A percentile compares a stretch with the other conserved stretches of the same genome.
Evolutionary conservation across 306 rosid genomes (phyloP).

Genomic region (Delonix regia): DNA sequence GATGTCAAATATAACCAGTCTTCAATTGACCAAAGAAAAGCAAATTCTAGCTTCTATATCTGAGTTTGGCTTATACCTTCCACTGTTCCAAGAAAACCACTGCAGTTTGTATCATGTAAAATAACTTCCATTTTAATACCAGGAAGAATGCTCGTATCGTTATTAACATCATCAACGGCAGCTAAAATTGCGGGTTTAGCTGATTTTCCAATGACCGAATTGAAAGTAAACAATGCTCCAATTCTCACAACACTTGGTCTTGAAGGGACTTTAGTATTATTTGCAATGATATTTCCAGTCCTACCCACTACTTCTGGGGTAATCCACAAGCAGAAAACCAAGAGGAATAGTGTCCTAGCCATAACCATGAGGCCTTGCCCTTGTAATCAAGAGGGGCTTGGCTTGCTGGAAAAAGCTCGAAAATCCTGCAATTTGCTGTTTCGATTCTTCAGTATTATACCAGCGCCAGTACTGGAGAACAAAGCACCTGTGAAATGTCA

Average conservation of each 20-base stretch:
- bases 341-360: constrained; percentile 35
- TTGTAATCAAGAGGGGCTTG: constrained; percentile 41
- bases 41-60: constrained; percentile 13
- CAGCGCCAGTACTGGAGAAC: constrained; percentile 32
- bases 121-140: constrained; percentile 44
- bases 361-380: constrained; percentile 25
- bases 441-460: constrained; percentile 31
- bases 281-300: constrained; percentile 45
- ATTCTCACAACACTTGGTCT: constrained; percentile 58
- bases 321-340: constrained; percentile 57
- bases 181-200: constrained; percentile 62
- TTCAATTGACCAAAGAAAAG: not conserved
- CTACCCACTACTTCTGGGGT: constrained; percentile 52
- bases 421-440: constrained; percentile 21
- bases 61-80: constrained; percentile 59
- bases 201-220: constrained; percentile 70
- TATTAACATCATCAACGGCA: constrained; percentile 64
- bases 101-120: constrained; percentile 65
- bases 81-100: constrained; percentile 68
- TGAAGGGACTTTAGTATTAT: constrained; percentile 39
- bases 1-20: no score
- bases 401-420: constrained; percentile 23
- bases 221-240: constrained; percentile 62
- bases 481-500: constrained; percentile 42
- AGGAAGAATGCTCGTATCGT: constrained; percentile 55